Conservation (phyloP, 2,329 filamentous ascomycete genomes). For the Plenodomus lindquistii region DNA sequence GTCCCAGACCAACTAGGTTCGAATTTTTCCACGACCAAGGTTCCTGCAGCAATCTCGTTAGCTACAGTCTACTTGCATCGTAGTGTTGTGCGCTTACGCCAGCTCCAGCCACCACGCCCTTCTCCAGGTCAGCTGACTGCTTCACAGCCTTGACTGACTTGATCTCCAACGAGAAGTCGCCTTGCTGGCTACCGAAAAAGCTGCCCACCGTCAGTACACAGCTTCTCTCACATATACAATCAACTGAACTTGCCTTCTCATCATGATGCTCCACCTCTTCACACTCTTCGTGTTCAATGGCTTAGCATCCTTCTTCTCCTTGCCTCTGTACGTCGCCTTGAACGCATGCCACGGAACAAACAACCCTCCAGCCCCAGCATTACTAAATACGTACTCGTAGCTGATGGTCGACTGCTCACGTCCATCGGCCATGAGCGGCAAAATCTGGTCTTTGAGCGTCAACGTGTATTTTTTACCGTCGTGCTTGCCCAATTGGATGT, state of each 20-base stretch:
- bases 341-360: constrained; percentile 68
- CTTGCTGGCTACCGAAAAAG: constrained; percentile 75
- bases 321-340: constrained; percentile 73
- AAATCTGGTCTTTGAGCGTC: constrained; percentile 71
- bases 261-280: constrained; percentile 75
- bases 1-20: constrained; percentile 27
- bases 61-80: neutral
- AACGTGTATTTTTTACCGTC: constrained; percentile 74
- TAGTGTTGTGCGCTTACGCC: constrained; percentile 11
- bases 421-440: constrained; percentile 62
- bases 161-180: constrained; percentile 65
- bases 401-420: constrained; percentile 72
- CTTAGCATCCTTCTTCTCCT: constrained; percentile 62
- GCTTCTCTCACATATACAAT: neutral
- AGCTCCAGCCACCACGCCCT: constrained; percentile 12
- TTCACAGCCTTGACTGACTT: constrained; percentile 57
- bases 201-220: constrained; percentile 49
- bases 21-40: constrained; percentile 33
- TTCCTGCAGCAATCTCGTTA: constrained; percentile 19
- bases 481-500: constrained; percentile 55
- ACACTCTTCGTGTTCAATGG: constrained; percentile 64
- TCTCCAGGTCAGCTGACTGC: constrained; percentile 30
- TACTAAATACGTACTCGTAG: constrained; percentile 63
- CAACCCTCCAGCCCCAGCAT: constrained; percentile 39
- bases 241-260: constrained; percentile 65